phyloP scores from a whole-genome alignment of 768 basidiomycete genomes.

The Auriscalpium orientale region DNA sequence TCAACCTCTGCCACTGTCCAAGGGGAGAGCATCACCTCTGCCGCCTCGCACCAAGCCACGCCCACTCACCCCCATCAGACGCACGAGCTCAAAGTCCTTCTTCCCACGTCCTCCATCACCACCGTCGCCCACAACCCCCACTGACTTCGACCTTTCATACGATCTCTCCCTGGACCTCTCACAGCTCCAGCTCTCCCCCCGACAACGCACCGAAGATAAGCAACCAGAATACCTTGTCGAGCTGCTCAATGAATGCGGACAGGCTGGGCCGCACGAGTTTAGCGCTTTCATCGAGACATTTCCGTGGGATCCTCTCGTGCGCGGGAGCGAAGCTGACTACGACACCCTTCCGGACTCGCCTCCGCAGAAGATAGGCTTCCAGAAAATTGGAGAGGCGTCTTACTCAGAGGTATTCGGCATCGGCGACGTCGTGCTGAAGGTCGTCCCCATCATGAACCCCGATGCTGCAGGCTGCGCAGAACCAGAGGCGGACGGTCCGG shows the following conservation, averaged over 20 bases:
- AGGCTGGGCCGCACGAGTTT: constrained; percentile 65
- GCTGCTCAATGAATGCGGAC: constrained; percentile 65
- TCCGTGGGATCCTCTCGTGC: constrained; percentile 64
- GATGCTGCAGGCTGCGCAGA: constrained; percentile 12
- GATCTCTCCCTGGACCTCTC: constrained; percentile 37
- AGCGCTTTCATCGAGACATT: constrained; percentile 79
- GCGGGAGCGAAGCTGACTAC: constrained; percentile 19
- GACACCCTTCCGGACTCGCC: constrained; percentile 14
- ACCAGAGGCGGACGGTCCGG: constrained; percentile 45
- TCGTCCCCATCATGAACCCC: constrained; percentile 70
- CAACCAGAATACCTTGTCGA: constrained; percentile 51
- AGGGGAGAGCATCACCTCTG: neutral
- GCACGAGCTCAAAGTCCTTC: constrained; percentile 21
- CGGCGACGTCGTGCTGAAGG: constrained; percentile 82
- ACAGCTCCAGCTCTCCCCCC: constrained; percentile 9
- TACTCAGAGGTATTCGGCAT: constrained; percentile 96
- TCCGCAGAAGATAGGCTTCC: constrained; percentile 35
- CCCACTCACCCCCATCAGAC: constrained; percentile 62
- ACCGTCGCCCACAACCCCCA: constrained; percentile 49
- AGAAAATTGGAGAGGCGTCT: constrained; percentile 92
- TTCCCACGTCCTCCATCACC: constrained; percentile 36
- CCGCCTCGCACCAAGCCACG: constrained; percentile 34
- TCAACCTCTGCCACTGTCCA: neutral
- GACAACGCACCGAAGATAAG: constrained; percentile 12
- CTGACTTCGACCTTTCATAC: constrained; percentile 38